Base-by-base conservation (phyloP, 805 yeast genomes). In the Starmerella cellae region DNA sequence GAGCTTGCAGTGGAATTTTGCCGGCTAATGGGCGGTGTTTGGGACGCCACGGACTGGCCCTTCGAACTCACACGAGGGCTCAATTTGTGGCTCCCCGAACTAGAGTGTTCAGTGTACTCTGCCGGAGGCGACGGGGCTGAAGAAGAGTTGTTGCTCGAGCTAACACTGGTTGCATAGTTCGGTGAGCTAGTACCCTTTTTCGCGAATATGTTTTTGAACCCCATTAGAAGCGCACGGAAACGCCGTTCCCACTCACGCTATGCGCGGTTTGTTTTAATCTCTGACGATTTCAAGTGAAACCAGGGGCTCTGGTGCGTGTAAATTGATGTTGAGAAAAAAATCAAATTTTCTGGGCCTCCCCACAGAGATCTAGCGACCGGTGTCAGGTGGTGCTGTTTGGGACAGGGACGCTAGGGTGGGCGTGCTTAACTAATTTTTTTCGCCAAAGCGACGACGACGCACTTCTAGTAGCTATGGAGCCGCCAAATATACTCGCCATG, bases 1-100 rank as follows among this genome's bases (percentile, higher is more conserved):
- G 45, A 42, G 28, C 45, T 41, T 19, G 47, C 27, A 11, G 24
- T 36, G 10, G 50, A 46, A 38, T 37, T 46, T 29, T 46, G 47
- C 24, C 50, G 50, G 39, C 47, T 46, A 31, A 46, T 34, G 8
- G 37, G 37, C 5, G 37, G 37, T 23, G 37, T 34, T 21, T 34
- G 37, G 6, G 37, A 6, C n/a, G 6, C 18, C 22, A 29, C 32
- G 5, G 37, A 13, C 5, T 20, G 18, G 6, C 23, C 13, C 22
- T 21, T 34, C 8, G 22, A 17, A 23, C 37, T 34, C 8, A n/a
- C 9, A 8, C 10, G 22, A n/a, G 37, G 37, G n/a, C 37, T 34
- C 37, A 22, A 11, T 6, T 13, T 10, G n/a, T 6, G 22, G 8
- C 9, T 34, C n/a, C 37, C 14, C 17, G 16, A 8, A 8, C n/a